Evolutionary conservation across 371 early-diverging fungal genomes (phyloP), one percentile per base, ranked within the genome.

Genomic region (Lichtheimia ramosa): DNA sequence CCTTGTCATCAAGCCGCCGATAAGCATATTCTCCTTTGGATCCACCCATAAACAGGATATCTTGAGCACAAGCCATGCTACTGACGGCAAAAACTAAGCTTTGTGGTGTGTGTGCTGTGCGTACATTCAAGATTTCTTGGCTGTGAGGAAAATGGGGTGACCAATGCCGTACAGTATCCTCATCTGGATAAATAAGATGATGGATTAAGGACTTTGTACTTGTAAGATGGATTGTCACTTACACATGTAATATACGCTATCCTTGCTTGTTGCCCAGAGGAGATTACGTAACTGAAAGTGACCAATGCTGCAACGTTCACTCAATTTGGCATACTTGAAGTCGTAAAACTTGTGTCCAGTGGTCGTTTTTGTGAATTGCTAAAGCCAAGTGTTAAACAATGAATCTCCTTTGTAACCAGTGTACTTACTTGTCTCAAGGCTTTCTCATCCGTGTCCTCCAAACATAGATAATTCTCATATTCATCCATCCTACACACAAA

Each of bases 201-300:
- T 23, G 58, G 15, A 15, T 41, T 21, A 49, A 49, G 18, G 24
- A 12, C 12, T 24, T 54, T 18, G 21, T n/a, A 21, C 23, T 50
- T 18, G 43, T 48, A 52, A 24, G 43, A 10, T 5, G 10, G 10
- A 34, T n/a, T 8, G 34, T 8, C 28, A 60, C 82, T 69, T 72
- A 85, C 87, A 61, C 15, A 80, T 75, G 62, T 87, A 91, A 56
- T 77, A 90, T 8, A 91, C 76, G 52, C 86, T 84, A 66, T 91
- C 87, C 53, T 85, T 87, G 66, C 78, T 86, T 1, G 92, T 87
- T 0, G 90, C 84, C 72, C 81, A 85, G 12, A 94, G 61, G 42
- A 92, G 69, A 62, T 94, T 87, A 39, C 94, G 81, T 24, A 92
- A 80, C 70, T 92, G 93, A 51, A 92, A 89, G 59, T 94, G 92